A percentile compares a stretch with the other conserved stretches of the same genome.
Evolutionary conservation across 2,329 filamentous ascomycete species (phyloP).

Genomic region (Aspergillus aculeatus): DNA sequence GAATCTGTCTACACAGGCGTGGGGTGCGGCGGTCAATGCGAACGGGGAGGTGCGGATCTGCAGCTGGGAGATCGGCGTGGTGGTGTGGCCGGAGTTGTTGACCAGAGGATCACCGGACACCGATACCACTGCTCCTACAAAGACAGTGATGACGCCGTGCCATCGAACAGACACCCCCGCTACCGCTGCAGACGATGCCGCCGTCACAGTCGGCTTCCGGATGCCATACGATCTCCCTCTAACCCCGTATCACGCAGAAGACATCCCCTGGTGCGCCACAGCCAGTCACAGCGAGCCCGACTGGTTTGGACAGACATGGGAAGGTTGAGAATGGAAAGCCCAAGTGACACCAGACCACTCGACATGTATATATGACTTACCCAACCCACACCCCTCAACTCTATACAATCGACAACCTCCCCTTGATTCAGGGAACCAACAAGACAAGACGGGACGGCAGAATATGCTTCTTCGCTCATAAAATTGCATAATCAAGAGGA

Average conservation of each 20-base stretch:
- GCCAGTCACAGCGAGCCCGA: constrained; percentile 58
- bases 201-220: constrained; percentile 62
- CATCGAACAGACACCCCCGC: constrained; percentile 62
- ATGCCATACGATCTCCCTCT: constrained; percentile 83
- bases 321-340: neutral
- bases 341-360: neutral
- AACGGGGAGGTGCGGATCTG: constrained; percentile 67
- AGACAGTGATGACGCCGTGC: constrained; percentile 63
- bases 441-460: neutral
- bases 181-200: constrained; percentile 7
- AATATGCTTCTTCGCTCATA: neutral
- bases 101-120: neutral
- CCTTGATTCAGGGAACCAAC: neutral
- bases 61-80: constrained; percentile 80
- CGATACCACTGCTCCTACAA: neutral
- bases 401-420: neutral
- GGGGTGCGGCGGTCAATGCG: constrained; percentile 65
- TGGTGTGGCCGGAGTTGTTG: constrained; percentile 71
- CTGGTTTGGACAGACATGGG: constrained; percentile 52
- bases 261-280: constrained; percentile 76
- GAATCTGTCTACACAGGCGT: constrained; percentile 87
- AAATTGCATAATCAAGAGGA: neutral
- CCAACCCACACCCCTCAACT: neutral
- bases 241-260: constrained; percentile 59
- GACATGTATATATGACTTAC: neutral